Conservation (phyloP, 441 rosid species). For the Viola pubescens region DNA sequence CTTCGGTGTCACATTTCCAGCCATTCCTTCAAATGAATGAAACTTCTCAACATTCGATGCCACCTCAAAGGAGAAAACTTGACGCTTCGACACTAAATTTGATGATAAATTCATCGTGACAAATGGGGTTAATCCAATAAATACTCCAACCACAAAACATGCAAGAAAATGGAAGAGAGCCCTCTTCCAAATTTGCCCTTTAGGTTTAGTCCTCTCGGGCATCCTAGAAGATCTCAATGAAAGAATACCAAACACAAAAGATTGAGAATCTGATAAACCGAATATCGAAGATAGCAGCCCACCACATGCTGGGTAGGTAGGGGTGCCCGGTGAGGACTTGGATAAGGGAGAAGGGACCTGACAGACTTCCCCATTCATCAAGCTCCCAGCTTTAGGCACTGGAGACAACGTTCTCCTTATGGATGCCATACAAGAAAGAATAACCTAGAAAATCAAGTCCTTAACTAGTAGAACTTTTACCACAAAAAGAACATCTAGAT, state of each 20-base stretch:
- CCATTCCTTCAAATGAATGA: constrained; percentile 13
- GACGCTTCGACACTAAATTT: constrained; percentile 25
- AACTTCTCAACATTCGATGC: constrained; percentile 25
- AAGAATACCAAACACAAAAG: constrained; percentile 24
- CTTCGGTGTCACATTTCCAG: constrained; percentile 18
- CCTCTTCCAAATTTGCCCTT: constrained; percentile 46
- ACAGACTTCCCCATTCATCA: constrained; percentile 40
- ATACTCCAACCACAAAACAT: constrained; percentile 45
- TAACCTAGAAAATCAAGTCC: background rate
- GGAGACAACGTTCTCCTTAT: constrained; percentile 56
- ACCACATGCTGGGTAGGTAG: constrained; percentile 26
- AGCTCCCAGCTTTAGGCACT: constrained; percentile 39
- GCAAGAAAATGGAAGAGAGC: constrained; percentile 38
- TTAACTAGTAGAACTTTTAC: background rate
- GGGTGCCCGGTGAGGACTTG: constrained; percentile 36
- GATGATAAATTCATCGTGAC: constrained; percentile 29
- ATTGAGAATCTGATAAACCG: constrained; percentile 35
- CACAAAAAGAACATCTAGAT: constrained; percentile 12
- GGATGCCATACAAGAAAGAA: constrained; percentile 39
- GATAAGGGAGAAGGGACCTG: constrained; percentile 55
- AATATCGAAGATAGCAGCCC: constrained; percentile 35
- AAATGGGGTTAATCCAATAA: constrained; percentile 45
- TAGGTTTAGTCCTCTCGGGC: constrained; percentile 37
- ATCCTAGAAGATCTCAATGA: constrained; percentile 39
- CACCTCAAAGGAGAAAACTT: constrained; percentile 32